Percentiles rank a stretch among this genome's conserved stretches.
Conservation (phyloP, 345 rosid genomes). For the Eucalyptus curtisii region DNA sequence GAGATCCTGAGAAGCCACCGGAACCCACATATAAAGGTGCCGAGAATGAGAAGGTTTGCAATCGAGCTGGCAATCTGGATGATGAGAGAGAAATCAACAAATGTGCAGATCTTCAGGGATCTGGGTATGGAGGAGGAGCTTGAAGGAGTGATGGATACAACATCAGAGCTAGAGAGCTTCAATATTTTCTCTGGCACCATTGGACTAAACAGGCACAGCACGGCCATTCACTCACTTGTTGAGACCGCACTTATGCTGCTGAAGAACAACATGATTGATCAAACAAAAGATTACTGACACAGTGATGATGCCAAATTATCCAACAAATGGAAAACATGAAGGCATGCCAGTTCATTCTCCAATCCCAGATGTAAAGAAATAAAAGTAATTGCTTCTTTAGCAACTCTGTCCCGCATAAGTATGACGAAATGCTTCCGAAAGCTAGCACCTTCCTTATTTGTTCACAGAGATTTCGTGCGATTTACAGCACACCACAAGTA, state of each 20-base stretch:
- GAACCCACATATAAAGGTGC: constrained; percentile 36
- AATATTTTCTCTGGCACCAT: constrained; percentile 62
- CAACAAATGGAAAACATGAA: neutral
- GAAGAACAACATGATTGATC: neutral
- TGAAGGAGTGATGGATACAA: constrained; percentile 42
- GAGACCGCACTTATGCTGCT: constrained; percentile 1
- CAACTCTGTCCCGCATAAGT: neutral
- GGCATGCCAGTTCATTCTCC: neutral
- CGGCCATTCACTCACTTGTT: constrained; percentile 40
- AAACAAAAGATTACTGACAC: neutral
- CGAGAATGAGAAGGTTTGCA: constrained; percentile 51
- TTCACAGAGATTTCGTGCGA: neutral
- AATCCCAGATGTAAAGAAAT: neutral
- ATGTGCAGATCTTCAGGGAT: constrained; percentile 14
- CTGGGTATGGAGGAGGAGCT: constrained; percentile 46
- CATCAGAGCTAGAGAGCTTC: constrained; percentile 69
- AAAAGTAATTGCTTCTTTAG: neutral
- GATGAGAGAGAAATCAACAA: constrained; percentile 38
- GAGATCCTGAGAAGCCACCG: constrained; percentile 30
- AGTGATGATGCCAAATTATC: neutral
- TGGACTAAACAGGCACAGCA: constrained; percentile 54
- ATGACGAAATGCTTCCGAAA: neutral
- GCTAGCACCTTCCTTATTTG: neutral
- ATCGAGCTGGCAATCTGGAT: constrained; percentile 64
- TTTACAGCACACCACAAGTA: neutral